phyloP scores from a whole-genome alignment of 805 yeast genomes.

The Candida railenensis region DNA sequence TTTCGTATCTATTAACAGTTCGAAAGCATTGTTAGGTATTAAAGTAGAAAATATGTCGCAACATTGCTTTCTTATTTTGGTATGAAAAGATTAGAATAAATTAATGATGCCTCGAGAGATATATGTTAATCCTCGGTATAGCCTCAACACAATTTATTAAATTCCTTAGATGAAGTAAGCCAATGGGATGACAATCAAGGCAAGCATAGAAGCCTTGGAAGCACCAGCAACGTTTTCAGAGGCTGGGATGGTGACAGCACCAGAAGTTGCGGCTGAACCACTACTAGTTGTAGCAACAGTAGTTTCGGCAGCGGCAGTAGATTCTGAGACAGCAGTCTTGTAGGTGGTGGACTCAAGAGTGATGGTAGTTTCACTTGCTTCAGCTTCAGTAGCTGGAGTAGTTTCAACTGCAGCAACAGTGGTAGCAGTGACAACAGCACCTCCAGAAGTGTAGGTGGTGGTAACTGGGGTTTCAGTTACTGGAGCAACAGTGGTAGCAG shows the following conservation, averaged over 20 bases:
- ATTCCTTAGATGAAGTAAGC: constrained; percentile 33
- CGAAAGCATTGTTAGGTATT: not conserved
- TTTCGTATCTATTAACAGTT: not conserved
- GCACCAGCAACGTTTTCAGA: constrained; percentile 20
- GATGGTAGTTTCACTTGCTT: not conserved
- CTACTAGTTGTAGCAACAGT: constrained; percentile 8
- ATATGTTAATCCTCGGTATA: not conserved
- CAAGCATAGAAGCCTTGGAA: constrained; percentile 23
- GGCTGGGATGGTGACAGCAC: constrained; percentile 13
- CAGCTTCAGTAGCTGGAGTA: not conserved
- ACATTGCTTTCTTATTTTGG: not conserved
- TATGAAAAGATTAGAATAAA: not conserved
- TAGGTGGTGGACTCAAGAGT: not conserved
- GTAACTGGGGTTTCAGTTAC: constrained; percentile 11
- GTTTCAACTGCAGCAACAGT: constrained; percentile 11
- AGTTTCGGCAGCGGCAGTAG: constrained; percentile 7
- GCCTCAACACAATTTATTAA: not conserved
- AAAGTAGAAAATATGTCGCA: not conserved
- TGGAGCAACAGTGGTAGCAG: constrained; percentile 17
- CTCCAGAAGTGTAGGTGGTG: constrained; percentile 11
- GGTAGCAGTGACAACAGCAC: constrained; percentile 12
- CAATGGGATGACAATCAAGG: constrained; percentile 30
- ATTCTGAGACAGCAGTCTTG: constrained; percentile 4
- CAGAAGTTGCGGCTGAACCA: constrained; percentile 12
- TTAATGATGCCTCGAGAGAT: not conserved